These are phyloP conservation scores for Camellia sinensis DNA, from an alignment of 148 eudicot genomes.

Conservation along the genomic window DNA sequence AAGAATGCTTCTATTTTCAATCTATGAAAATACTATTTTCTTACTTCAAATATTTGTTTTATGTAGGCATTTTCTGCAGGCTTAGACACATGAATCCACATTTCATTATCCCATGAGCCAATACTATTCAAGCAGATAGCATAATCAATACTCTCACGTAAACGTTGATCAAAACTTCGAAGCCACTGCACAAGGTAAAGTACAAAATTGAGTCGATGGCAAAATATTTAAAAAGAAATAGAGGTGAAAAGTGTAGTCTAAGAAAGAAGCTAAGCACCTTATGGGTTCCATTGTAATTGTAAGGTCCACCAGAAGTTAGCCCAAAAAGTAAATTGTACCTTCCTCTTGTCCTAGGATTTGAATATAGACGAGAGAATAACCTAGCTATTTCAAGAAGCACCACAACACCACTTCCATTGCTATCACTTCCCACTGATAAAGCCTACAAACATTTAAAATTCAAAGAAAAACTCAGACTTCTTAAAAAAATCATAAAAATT, in stretches of 20 bases:
- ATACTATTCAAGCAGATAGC: slow-evolving; percentile 89
- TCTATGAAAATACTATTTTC: slow-evolving; percentile 2
- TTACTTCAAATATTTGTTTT: slow-evolving; percentile 84
- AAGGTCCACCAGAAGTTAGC: slow-evolving; percentile 97
- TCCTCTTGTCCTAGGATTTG: slow-evolving; percentile 93
- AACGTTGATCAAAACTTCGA: slow-evolving; percentile 88
- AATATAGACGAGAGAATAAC: slow-evolving; percentile 77
- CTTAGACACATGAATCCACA: slow-evolving; percentile 95
- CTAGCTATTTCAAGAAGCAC: slow-evolving; percentile 92
- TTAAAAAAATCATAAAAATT: not conserved
- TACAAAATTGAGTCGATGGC: slow-evolving; percentile 10
- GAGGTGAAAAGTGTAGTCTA: not conserved
- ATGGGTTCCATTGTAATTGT: slow-evolving; percentile 93
- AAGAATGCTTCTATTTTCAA: not conserved
- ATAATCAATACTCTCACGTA: slow-evolving; percentile 92
- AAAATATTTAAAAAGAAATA: not conserved
- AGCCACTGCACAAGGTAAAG: slow-evolving; percentile 72
- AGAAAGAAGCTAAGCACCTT: slow-evolving; percentile 51
- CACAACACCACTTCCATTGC: slow-evolving; percentile 98
- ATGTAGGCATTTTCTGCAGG: slow-evolving; percentile 96
- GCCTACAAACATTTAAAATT: slow-evolving; percentile 43
- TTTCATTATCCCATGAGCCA: slow-evolving; percentile 67
- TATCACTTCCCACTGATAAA: slow-evolving; percentile 91
- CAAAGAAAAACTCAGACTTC: slow-evolving; percentile 11
- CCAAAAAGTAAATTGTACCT: slow-evolving; percentile 95